phyloP scores from a whole-genome alignment of 202 grass and related monocot genomes.

The Zizania palustris region DNA sequence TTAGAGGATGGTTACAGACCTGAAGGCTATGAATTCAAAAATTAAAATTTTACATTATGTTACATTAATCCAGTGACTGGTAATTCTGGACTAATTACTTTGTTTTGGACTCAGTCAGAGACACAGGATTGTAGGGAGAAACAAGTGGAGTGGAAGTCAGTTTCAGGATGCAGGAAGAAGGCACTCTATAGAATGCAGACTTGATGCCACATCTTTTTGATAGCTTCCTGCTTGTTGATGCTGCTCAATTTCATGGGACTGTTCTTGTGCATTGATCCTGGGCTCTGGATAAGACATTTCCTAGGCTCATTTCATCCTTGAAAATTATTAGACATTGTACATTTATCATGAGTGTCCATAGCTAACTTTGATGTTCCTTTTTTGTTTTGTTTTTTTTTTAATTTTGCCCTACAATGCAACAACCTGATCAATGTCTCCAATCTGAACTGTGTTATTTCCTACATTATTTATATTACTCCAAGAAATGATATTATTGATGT shows the following conservation, averaged over 20 bases:
- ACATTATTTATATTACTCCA: neutral
- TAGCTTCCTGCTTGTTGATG: neutral
- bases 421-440: neutral
- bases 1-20: too few species aligned
- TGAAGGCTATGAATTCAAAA: neutral
- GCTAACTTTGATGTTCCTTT: constrained; percentile 6
- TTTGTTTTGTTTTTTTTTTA: too few species aligned
- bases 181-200: neutral
- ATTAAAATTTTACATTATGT: neutral
- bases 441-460: neutral
- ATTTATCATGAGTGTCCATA: neutral
- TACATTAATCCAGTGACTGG: too few species aligned
- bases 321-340: neutral
- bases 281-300: neutral
- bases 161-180: neutral
- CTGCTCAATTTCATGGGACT: constrained; percentile 1
- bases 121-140: too few species aligned
- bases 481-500: neutral
- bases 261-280: neutral
- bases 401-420: neutral
- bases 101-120: neutral
- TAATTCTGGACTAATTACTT: neutral
- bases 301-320: neutral
- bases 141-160: neutral
- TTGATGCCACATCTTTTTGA: neutral